Base-by-base conservation (phyloP, 108 stramenopile genomes). In the Fragilaria radians region DNA sequence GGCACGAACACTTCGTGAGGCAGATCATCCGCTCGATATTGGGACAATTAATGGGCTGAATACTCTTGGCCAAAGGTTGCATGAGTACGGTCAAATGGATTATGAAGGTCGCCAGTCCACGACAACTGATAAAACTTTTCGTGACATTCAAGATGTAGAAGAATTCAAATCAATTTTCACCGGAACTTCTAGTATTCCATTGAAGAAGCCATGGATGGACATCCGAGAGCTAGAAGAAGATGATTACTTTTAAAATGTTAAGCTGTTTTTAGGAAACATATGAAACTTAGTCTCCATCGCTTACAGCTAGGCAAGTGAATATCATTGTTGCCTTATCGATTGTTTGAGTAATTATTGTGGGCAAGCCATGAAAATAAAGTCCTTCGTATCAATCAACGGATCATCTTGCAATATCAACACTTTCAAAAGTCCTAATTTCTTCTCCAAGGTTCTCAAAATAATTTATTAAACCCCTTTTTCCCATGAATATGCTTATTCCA, bases 31-130 rank as follows among this genome's bases (percentile, higher is more conserved):
- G 29, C 5, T 71, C 17, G 24, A 32, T 18, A 36, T 71, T 52
- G 78, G 78, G 30, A 68, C 58, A 0, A 63, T 49, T 48, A 51
- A 71, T 11, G 30, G 54, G 23, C 54, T 79, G 23, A 74, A 66
- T 50, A 54, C 63, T 0, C 57, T 47, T 1, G 78, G 67, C n/a
- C 36, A 79, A 33, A 42, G 57, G 4, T 5, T 61, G 1, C 54
- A 59, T 29, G 25, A 57, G 14, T 26, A 55, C 5, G 30, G 3
- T 22, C 17, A 28, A 11, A 14, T 25, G 3, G n/a, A 18, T 28
- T 25, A 29, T 14, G 31, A 56, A 4, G 42, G n/a, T 56, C 46
- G 55, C 23, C 30, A 57, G 28, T 24, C 52, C 26, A 7, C 24
- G 9, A 25, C n/a, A 5, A 19, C 7, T 19, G 22, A 7, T 7